Base-by-base conservation (phyloP, 2,329 filamentous ascomycete genomes). In the Diplodia seriata region DNA sequence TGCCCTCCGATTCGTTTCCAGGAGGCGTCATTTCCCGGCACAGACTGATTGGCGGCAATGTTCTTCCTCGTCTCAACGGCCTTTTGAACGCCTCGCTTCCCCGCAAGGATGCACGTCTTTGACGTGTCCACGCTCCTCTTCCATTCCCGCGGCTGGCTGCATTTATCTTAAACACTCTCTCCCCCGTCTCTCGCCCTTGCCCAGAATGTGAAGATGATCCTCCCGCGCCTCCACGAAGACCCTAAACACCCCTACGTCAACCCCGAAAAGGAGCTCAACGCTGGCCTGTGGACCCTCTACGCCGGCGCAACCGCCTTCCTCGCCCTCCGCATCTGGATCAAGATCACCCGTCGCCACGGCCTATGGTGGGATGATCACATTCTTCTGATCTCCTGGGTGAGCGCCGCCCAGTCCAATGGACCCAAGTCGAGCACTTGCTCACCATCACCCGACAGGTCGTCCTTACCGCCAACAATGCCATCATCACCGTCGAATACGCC, bases 401-500 rank as follows among this genome's bases (percentile, higher is more conserved):
- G 77, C 70, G 20, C 20, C 63, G 26, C 1, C n/a, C n/a, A 0
- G 26, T 8, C 23, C 12, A n/a, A 7, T 36, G 23, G 5, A 12
- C 12, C 4, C n/a, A 11, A 26, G 18, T 2, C 54, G 8, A 31
- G 20, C 11, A 65, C 29, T 40, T 15, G 29, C 68, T 71, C 59
- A 70, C 65, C 29, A 26, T 12, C 40, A 4, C 2, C 12, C 33
- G 23, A 3, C 31, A 83, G 83, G 43, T 77, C 8, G 72, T 85
- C 4, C 76, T 84, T 4, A 73, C 82, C n/a, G 73, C 74, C 47
- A 85, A 82, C 72, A 79, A 85, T 69, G 79, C 73, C 57, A 71
- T 85, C 18, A 85, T 85, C 66, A 73, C 81, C 1, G 70, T 81
- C 57, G 76, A 85, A 68, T 85, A 82, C 67, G 82, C 80, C 7